These are phyloP conservation scores for Blastomyces emzantsi DNA, from an alignment of 2,329 filamentous ascomycete genomes.

Conservation along the genomic window DNA sequence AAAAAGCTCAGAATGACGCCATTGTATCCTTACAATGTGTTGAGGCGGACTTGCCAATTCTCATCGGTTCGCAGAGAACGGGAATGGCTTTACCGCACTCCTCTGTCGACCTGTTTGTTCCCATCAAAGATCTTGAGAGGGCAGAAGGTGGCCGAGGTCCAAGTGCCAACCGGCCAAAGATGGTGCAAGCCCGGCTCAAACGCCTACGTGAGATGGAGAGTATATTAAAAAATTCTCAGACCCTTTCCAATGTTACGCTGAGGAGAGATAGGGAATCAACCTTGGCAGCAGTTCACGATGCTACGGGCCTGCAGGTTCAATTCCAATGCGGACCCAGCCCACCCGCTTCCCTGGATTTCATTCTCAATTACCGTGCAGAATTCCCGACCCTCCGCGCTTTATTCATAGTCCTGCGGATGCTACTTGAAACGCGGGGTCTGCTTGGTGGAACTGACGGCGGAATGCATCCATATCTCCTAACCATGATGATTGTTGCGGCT, in stretches of 20 bases:
- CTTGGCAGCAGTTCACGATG: constrained; percentile 34
- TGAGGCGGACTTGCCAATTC: constrained; percentile 28
- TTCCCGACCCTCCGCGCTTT: constrained; percentile 43
- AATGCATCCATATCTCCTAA: constrained; percentile 46
- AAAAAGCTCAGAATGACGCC: constrained; percentile 23
- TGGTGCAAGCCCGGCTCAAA: constrained; percentile 20
- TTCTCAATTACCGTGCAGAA: constrained; percentile 40
- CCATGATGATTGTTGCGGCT: constrained; percentile 50
- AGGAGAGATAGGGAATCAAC: constrained; percentile 21
- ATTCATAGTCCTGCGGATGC: constrained; percentile 43
- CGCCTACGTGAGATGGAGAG: constrained; percentile 16
- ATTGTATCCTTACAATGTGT: constrained; percentile 22
- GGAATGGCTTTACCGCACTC: constrained; percentile 46
- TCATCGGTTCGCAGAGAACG: constrained; percentile 47
- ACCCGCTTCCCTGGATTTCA: constrained; percentile 33
- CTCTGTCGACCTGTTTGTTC: constrained; percentile 45
- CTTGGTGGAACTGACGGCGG: constrained; percentile 42
- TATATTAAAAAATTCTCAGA: background rate
- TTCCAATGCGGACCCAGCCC: constrained; percentile 41
- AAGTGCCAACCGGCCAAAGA: constrained; percentile 28
- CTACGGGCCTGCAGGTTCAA: constrained; percentile 44
- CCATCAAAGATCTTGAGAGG: constrained; percentile 22
- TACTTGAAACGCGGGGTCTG: constrained; percentile 44
- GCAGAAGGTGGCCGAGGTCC: constrained; percentile 20
- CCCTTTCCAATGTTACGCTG: background rate